Evolutionary conservation across 306 rosid species (phyloP).

Genomic region (Fragaria iinumae): DNA sequence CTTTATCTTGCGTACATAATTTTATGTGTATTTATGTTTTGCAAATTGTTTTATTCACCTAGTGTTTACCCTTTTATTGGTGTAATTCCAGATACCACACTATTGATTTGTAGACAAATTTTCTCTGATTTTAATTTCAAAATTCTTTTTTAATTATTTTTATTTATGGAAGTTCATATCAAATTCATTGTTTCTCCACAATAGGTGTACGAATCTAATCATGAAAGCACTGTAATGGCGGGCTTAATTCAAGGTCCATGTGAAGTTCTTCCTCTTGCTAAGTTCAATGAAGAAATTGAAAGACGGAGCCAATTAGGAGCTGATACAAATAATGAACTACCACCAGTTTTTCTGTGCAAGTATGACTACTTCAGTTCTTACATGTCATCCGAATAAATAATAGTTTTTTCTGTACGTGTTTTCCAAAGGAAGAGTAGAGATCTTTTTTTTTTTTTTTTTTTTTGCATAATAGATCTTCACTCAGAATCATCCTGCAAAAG

Average conservation of each 20-base stretch:
- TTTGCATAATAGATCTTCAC: background rate
- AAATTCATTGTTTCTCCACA: constrained; percentile 21
- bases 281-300: constrained; percentile 71
- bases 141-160: background rate
- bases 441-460: background rate
- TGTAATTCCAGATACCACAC: background rate
- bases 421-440: background rate
- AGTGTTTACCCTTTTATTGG: background rate
- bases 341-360: constrained; percentile 84
- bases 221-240: constrained; percentile 59
- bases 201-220: constrained; percentile 83
- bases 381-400: background rate
- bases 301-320: constrained; percentile 45
- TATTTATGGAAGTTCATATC: constrained; percentile 12
- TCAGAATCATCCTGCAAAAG: background rate
- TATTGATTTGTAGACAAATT: background rate
- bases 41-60: constrained; percentile 6
- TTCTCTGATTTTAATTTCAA: background rate
- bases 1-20: background rate
- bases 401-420: background rate
- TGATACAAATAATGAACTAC: constrained; percentile 41
- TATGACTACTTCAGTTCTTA: constrained; percentile 35
- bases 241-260: constrained; percentile 75
- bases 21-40: background rate
- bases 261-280: constrained; percentile 66